A percentile compares a stretch with the other conserved stretches of the same genome.
Evolutionary conservation across 257 asterid genomes (phyloP).

Genomic region (Solanum neorickii): DNA sequence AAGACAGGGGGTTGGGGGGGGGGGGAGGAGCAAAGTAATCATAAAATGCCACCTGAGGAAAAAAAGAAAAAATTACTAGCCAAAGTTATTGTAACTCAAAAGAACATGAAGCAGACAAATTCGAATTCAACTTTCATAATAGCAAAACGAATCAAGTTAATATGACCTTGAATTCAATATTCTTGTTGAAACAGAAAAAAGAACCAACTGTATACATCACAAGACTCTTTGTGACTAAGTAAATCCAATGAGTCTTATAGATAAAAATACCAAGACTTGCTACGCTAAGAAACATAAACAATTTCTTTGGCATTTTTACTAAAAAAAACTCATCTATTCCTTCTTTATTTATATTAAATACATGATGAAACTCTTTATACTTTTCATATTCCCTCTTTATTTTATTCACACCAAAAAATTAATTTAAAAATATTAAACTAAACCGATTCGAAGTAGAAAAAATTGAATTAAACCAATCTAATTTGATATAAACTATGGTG

Average conservation of each 20-base stretch:
- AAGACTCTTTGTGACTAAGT: neutral
- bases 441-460: no score
- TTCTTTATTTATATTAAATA: no score
- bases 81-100: neutral
- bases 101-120: neutral
- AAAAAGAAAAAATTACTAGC: neutral
- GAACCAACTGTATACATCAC: neutral
- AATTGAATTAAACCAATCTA: fast-evolving
- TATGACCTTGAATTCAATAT: neutral
- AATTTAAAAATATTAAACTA: no score
- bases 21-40: neutral
- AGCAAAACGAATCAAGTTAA: neutral
- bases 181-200: neutral
- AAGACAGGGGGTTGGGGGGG: neutral
- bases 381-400: no score
- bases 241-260: neutral
- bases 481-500: no score
- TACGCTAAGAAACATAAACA: no score
- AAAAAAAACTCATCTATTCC: no score
- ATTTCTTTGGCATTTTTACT: no score
- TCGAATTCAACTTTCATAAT: neutral
- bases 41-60: neutral
- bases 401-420: no score
- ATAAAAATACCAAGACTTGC: neutral
- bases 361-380: no score